phyloP scores from a whole-genome alignment of 768 basidiomycete genomes.

The Ramaria sp. region DNA sequence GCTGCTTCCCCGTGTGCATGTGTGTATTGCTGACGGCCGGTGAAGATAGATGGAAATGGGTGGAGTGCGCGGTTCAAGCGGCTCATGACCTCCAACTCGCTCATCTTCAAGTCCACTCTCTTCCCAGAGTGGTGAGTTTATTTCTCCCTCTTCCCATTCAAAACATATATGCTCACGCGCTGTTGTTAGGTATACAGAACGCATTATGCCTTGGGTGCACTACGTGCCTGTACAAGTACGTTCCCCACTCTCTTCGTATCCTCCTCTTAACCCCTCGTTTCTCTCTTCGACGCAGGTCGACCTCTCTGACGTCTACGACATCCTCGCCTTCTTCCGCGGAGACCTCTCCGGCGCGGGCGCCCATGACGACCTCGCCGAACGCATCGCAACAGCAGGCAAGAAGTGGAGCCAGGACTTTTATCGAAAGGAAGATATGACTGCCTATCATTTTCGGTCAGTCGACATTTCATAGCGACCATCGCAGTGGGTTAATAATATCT shows the following conservation, averaged over 20 bases:
- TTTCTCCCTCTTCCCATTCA: not conserved
- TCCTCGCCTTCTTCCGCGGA: slow-evolving; percentile 64
- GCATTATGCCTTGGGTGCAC: slow-evolving; percentile 59
- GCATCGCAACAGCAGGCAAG: slow-evolving; percentile 45
- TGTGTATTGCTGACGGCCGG: too few species aligned
- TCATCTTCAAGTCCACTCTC: slow-evolving; percentile 60
- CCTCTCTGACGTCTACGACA: slow-evolving; percentile 58
- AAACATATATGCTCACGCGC: not conserved
- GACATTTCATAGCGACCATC: not conserved
- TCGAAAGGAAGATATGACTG: slow-evolving; percentile 48
- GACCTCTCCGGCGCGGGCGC: slow-evolving; percentile 38
- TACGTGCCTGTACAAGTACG: slow-evolving; percentile 51
- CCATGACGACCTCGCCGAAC: slow-evolving; percentile 47
- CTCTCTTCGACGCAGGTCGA: slow-evolving; percentile 28
- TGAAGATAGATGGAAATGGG: slow-evolving; percentile 49
- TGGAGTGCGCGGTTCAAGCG: slow-evolving; percentile 66
- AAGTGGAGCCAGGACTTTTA: slow-evolving; percentile 48
- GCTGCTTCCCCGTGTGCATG: too few species aligned
- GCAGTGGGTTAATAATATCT: too few species aligned
- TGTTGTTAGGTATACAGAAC: slow-evolving; percentile 37
- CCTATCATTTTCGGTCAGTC: slow-evolving; percentile 46
- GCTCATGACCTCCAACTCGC: slow-evolving; percentile 47
- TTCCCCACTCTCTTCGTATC: not conserved
- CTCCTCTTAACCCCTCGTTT: not conserved
- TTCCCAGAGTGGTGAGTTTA: slow-evolving; percentile 57